Conservation (phyloP, 2,329 filamentous ascomycete genomes). For the Westerdykella ornata region DNA sequence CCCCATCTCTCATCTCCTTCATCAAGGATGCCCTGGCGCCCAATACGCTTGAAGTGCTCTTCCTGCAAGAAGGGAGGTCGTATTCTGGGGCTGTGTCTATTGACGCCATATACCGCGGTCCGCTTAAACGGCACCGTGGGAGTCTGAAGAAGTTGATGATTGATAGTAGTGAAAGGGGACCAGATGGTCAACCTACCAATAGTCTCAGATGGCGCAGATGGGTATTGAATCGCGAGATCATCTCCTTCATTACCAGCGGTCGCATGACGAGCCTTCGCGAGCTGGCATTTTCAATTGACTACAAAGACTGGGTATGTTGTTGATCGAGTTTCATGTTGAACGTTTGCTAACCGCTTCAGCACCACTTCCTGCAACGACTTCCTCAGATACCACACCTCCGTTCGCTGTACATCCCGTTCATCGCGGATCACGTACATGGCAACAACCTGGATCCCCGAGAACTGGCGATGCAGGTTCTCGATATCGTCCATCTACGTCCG, state of each 20-base stretch:
- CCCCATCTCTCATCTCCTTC: constrained; percentile 62
- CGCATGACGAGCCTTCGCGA: constrained; percentile 66
- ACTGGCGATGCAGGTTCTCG: constrained; percentile 67
- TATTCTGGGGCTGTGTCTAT: constrained; percentile 57
- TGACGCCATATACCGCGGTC: constrained; percentile 63
- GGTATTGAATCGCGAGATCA: constrained; percentile 62
- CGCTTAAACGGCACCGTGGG: constrained; percentile 61
- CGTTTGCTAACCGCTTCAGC: constrained; percentile 43
- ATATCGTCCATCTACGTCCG: constrained; percentile 68
- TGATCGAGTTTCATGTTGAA: not conserved
- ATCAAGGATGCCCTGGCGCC: constrained; percentile 71
- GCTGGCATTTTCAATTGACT: constrained; percentile 64
- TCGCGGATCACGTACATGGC: constrained; percentile 55
- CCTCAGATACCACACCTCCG: constrained; percentile 64
- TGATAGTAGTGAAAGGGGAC: constrained; percentile 57
- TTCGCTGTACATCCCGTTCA: constrained; percentile 63
- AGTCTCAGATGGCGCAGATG: constrained; percentile 57
- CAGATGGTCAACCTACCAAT: constrained; percentile 35
- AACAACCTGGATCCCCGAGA: constrained; percentile 57
- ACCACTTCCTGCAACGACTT: constrained; percentile 69
- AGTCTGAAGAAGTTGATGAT: constrained; percentile 69
- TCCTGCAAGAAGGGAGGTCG: constrained; percentile 60
- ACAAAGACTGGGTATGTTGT: constrained; percentile 66
- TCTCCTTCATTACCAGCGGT: constrained; percentile 69
- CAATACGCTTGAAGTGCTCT: constrained; percentile 71